Percentiles rank a stretch among this genome's conserved stretches.
phyloP scores from a whole-genome alignment of 495 filamentous ascomycete species.

The Penicillium goetzii region DNA sequence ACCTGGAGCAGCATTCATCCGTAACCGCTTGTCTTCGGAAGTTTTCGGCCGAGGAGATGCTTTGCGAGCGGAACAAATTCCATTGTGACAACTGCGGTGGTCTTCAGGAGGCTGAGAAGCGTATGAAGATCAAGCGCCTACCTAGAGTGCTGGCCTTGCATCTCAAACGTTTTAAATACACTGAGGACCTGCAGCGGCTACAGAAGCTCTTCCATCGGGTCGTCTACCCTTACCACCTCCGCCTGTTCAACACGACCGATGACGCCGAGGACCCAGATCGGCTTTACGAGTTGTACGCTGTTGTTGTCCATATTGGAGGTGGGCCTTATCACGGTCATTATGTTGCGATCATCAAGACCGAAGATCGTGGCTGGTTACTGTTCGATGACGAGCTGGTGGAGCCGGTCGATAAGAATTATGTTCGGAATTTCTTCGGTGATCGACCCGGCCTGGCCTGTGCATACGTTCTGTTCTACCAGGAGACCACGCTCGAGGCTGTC shows the following conservation, averaged over 20 bases:
- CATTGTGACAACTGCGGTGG: constrained; percentile 98
- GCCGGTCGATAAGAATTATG: constrained; percentile 94
- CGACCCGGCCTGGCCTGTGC: constrained; percentile 89
- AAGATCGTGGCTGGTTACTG: constrained; percentile 91
- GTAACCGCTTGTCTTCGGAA: constrained; percentile 94
- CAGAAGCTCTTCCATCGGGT: constrained; percentile 98
- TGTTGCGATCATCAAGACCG: constrained; percentile 95
- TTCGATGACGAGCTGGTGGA: constrained; percentile 99
- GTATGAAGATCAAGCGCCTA: constrained; percentile 97
- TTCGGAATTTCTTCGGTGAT: constrained; percentile 97
- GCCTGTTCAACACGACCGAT: constrained; percentile 97
- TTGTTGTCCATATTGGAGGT: constrained; percentile 98
- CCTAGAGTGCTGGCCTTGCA: constrained; percentile 91
- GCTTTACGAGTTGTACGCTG: constrained; percentile 94
- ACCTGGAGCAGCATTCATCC: constrained; percentile 92
- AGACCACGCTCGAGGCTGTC: constrained; percentile 89
- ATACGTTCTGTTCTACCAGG: constrained; percentile 97
- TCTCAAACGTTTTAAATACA: constrained; percentile 96
- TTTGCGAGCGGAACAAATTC: constrained; percentile 98
- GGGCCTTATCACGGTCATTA: constrained; percentile 98
- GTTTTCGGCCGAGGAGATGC: constrained; percentile 98
- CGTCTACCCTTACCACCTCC: constrained; percentile 93
- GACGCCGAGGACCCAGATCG: constrained; percentile 94
- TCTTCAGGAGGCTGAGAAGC: constrained; percentile 95
- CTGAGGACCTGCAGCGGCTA: constrained; percentile 87